Evolutionary conservation across 1,139 yeast genomes (phyloP), one percentile per base, ranked within the genome.

Genomic region (Entelexis paramagnoliae): DNA sequence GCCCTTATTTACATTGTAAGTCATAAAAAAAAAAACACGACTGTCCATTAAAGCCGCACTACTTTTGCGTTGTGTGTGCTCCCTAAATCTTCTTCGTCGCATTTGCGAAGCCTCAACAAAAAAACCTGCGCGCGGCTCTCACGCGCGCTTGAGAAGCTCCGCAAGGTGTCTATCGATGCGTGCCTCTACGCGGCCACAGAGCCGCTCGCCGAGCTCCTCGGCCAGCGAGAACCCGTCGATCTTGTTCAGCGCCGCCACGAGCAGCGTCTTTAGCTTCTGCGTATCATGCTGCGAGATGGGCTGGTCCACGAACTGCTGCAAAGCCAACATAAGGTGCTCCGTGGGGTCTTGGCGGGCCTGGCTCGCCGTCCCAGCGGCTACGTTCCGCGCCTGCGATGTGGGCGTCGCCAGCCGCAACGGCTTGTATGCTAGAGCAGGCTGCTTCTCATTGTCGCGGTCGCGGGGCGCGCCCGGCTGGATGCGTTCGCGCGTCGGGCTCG

Each of bases 161-260:
- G 29, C 47, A 24, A 33, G 16, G 14, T 33, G 38, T 4, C 17
- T 3, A 3, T 43, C 39, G 13, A 43, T 7, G 17, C 40, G 40
- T 16, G 47, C 32, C 24, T 50, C 51, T 2, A 51, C 30, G 24
- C 30, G 11, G 4, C 34, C 29, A 6, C 24, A 26, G 19, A 54
- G 24, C 16, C 39, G 33, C 19, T 42, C 51, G 14, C 45, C 30
- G 38, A 50, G n/a, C 11, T 24, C 26, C n/a, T 56, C 52, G 5
- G 48, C 50, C 20, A 53, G 34, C 1, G 56, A 45, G 2, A 53
- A 33, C 7, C 51, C 58, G 30, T 58, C 56, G 8, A 48, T 16
- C 34, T 57, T 57, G 35, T 53, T 52, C 26, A 58, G 51, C 6
- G 60, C 60, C 11, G 53, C 14, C 8, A 51, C 20, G 24, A 58